Conservation (phyloP, 1,284 basidiomycete genomes). For the Macrocybe sp. region DNA sequence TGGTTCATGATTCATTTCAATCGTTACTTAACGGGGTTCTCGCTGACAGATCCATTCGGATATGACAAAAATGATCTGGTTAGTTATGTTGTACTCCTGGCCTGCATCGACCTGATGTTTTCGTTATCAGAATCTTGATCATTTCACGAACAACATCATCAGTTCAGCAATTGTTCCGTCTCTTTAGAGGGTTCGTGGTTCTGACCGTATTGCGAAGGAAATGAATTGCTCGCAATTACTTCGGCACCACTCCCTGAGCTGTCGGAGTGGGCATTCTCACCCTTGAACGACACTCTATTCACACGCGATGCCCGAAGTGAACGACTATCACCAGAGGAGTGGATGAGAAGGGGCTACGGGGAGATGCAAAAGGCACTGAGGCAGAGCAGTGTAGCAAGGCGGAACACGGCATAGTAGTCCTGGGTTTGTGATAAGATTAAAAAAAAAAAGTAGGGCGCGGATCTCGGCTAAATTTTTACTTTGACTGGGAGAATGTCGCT, state of each 20-base stretch:
- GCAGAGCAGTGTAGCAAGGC: too few relatives aligned
- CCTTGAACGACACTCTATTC: constrained; percentile 55
- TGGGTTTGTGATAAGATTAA: too few relatives aligned
- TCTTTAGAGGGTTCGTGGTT: background rate
- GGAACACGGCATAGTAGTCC: too few relatives aligned
- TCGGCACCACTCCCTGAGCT: constrained; percentile 53
- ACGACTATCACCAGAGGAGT: constrained; percentile 45
- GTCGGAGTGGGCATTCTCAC: constrained; percentile 51
- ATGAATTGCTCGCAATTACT: constrained; percentile 54
- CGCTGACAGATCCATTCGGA: constrained; percentile 50
- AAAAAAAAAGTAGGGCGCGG: constrained; percentile 22
- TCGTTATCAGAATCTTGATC: constrained; percentile 48
- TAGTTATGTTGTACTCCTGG: constrained; percentile 16
- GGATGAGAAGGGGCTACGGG: constrained; percentile 43
- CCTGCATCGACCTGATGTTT: constrained; percentile 1
- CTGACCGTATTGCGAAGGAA: constrained; percentile 27
- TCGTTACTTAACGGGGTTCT: constrained; percentile 8
- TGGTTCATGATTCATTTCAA: constrained; percentile 1
- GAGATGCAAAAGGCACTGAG: constrained; percentile 38
- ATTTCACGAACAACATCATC: constrained; percentile 64
- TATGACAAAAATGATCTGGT: constrained; percentile 70
- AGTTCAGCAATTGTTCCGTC: constrained; percentile 27
- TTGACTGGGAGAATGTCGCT: too few relatives aligned
- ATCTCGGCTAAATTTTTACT: too few relatives aligned
- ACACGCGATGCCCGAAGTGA: constrained; percentile 27